Base-by-base conservation (phyloP, 305 asterid species). In the Fraxinus ornus region DNA sequence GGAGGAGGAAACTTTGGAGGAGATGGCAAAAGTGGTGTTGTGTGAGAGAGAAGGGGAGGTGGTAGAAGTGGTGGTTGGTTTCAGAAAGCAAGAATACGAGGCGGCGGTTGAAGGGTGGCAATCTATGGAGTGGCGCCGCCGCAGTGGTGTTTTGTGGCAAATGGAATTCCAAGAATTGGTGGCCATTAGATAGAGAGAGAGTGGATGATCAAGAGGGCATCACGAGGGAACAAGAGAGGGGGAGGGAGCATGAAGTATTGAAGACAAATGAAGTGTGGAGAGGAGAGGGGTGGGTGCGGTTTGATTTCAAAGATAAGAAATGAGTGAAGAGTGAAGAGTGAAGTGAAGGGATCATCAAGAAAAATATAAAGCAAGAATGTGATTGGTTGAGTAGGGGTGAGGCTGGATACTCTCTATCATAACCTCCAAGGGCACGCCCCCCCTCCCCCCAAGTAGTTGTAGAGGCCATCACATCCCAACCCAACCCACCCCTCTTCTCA, bases 301-400 rank as follows among this genome's bases (percentile, higher is more conserved):
- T 62, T 19, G 75, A 15, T 35, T 5, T 79, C 30, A 52, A 87
- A 85, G 97, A 92, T 93, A 90, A 90, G 95, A 88, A 86, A 87
- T 83, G 91, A 88, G 94, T 91, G 95, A 87, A 82, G 89, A 83
- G 28, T 26, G 28, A 26, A 26, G 28, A n/a, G 66, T 72, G 91
- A 82, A 87, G 84, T 80, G 81, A 82, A 84, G 75, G 73, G 78
- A 85, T 87, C 81, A 88, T 82, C 92, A 60, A 3, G 49, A 81
- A 77, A 79, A 88, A 90, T 83, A 71, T 55, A 85, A 84, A 79
- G 87, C 12, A 75, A 78, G 79, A 62, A 35, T 86, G 64, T 90
- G 86, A 94, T 94, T 92, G 98, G 97, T 72, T 86, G 52, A 0
- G 1, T 12, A 0, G 37, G 92, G 92, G 86, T 91, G 91, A 87